Percentiles rank a stretch among this genome's conserved stretches.
Evolutionary conservation across 2,329 filamentous ascomycete genomes (phyloP).

Genomic region (Arthroderma uncinatum): DNA sequence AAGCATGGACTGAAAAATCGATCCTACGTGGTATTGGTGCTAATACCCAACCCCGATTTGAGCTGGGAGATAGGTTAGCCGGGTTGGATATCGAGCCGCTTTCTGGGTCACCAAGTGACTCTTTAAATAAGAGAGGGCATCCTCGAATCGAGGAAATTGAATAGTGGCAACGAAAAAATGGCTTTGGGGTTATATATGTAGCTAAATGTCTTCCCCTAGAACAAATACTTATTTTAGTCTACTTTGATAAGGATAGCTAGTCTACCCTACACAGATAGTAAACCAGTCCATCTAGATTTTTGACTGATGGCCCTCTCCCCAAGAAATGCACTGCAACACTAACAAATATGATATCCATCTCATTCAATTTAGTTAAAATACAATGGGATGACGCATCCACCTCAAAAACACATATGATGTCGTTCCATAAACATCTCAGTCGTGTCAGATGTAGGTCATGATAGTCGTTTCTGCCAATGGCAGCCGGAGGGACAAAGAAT

Average conservation of each 20-base stretch:
- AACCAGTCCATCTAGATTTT: no score
- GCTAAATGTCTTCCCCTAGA: no score
- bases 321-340: no score
- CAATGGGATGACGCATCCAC: not conserved
- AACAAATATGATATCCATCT: no score
- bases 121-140: constrained; percentile 14
- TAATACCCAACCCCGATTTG: constrained; percentile 19
- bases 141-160: constrained; percentile 37
- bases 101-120: constrained; percentile 4
- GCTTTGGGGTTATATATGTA: no score
- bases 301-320: no score
- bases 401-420: not conserved
- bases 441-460: not conserved
- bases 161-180: no score
- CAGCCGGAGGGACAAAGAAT: not conserved
- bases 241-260: no score
- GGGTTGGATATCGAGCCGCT: constrained; percentile 30
- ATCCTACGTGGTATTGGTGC: constrained; percentile 27
- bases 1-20: constrained; percentile 35
- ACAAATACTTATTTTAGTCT: no score
- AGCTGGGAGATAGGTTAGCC: constrained; percentile 29
- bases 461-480: not conserved
- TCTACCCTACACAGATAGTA: no score
- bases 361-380: not conserved
- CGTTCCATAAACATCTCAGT: not conserved